Evolutionary conservation across 139 green algal genomes (phyloP), one percentile per base, ranked within the genome.

Genomic region (Chlorella sp.): DNA sequence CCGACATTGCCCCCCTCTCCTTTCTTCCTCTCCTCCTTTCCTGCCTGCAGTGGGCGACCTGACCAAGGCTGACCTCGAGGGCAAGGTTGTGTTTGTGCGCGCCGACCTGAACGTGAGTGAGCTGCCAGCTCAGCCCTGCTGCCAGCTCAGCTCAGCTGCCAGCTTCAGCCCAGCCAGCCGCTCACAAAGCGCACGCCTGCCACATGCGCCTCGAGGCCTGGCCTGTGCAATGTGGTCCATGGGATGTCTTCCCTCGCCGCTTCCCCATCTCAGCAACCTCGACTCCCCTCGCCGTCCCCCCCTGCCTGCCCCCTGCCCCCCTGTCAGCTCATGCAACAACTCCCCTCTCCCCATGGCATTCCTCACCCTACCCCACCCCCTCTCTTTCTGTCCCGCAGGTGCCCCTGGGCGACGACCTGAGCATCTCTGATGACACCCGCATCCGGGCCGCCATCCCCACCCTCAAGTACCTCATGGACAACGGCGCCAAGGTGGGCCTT

Each of bases 351-450:
- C 37, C 34, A 83, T 21, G 21, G 4, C 37, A 57, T 11, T 57
- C 37, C 37, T 57, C 78, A 36, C 11, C 80, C 82, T 60, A 3
- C n/a, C 57, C 19, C 30, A 16, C 36, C 22, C 0, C 40, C 71
- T 11, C 66, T 36, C 16, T 42, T 48, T 3, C 48, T n/a, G n/a
- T n/a, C 37, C 69, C 40, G 19, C 89, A 92, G 89, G 98, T 99
- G 57, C 98, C 98, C 30, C 95, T 99, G n/a, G 97, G 99, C 93
- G 96, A 94, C 76, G 91, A 96, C 81, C 91, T 94, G 60, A 97
- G 97, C 69, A 99, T 99, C 94, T 99, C 96, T 34, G 98, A 98
- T 91, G 98, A 99, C 96, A 99, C 98, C 37, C 96, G 98, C 91
- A 99, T 99, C 92, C 94, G 98, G 40, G 98, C 98, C 85, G 97